Evolutionary conservation across 345 rosid species (phyloP), one percentile per base, ranked within the genome.

Genomic region (Lepidium sativum): DNA sequence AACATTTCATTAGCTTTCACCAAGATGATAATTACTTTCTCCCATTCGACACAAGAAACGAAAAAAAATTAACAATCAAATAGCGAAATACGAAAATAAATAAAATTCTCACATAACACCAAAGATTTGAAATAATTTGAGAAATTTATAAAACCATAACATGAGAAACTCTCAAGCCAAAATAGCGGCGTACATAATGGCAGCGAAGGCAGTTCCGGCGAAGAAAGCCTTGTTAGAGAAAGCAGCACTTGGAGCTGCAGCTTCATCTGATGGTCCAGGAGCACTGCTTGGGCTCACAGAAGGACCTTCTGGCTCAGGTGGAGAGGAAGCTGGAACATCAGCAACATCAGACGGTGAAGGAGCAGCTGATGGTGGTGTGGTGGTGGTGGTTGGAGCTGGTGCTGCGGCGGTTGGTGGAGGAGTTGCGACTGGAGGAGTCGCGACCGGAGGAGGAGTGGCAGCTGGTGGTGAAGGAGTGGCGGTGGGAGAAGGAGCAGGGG

Each of bases 141-240:
- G 38, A n/a, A 21, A 32, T 20, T 6, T 6, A 14, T 17, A 54
- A 37, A 18, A 53, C 6, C 2, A 42, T 41, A 18, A 42, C 23
- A n/a, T 20, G 34, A 65, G 47, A 61, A 25, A 16, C 9, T 20
- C 15, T 72, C 54, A 72, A 50, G 32, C 76, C 76, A 72, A 57
- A 63, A 82, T 55, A 49, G 71, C 73, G 73, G 89, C 81, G 59
- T 79, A 78, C 65, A 84, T 9, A 69, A 78, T 49, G 31, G 74
- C 84, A 12, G 83, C 72, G 32, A 82, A 74, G 9, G 86, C 87
- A 60, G 81, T 81, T 42, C 81, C 84, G 7, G 72, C 77, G 15
- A 77, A 33, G 59, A 79, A 80, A 77, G 68, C 76, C 40, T 63
- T 79, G 63, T 63, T 65, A 20, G 77, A 39, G 53, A 54, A 55